A percentile compares a stretch with the other conserved stretches of the same genome.
phyloP scores from a whole-genome alignment of 768 basidiomycete species.

The Piloderma croceum region DNA sequence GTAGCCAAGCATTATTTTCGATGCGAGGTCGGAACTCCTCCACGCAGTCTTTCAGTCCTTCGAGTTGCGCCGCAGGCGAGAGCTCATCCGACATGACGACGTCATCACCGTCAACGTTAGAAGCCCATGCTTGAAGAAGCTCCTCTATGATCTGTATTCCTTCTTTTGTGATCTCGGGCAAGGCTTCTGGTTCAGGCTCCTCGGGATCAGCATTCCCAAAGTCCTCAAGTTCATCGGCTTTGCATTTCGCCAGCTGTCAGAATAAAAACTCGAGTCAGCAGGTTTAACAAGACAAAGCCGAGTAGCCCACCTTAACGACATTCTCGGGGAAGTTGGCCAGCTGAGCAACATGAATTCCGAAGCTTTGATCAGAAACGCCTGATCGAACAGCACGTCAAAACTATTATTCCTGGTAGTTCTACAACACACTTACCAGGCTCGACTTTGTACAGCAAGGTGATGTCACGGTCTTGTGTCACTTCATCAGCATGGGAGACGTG shows the following conservation, averaged over 20 bases:
- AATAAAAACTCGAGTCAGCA: background rate
- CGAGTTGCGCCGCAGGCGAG: conserved; percentile 30
- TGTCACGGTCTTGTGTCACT: conserved; percentile 48
- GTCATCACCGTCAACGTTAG: conserved; percentile 34
- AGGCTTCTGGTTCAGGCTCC: conserved; percentile 38
- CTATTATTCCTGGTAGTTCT: background rate
- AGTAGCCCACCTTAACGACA: conserved; percentile 78
- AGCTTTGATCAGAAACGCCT: conserved; percentile 95
- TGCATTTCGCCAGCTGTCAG: conserved; percentile 76
- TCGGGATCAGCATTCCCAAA: conserved; percentile 49
- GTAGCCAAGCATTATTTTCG: conserved; percentile 76
- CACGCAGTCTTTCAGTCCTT: conserved; percentile 53
- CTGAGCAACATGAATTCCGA: conserved; percentile 96
- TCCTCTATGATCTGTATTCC: conserved; percentile 79
- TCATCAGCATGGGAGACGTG: conserved; percentile 56
- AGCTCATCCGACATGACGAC: conserved; percentile 36
- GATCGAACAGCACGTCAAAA: too few relatives aligned
- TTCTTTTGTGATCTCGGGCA: conserved; percentile 61
- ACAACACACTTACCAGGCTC: conserved; percentile 68
- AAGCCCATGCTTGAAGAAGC: conserved; percentile 64
- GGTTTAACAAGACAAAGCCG: background rate
- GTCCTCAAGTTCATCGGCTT: conserved; percentile 88
- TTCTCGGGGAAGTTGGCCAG: conserved; percentile 97
- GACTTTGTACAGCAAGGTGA: conserved; percentile 87
- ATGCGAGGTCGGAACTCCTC: conserved; percentile 63